Evolutionary conservation across 225 moss, liverwort and hornwort genomes (phyloP), one percentile per base, ranked within the genome.

Genomic region (Asterella californica): DNA sequence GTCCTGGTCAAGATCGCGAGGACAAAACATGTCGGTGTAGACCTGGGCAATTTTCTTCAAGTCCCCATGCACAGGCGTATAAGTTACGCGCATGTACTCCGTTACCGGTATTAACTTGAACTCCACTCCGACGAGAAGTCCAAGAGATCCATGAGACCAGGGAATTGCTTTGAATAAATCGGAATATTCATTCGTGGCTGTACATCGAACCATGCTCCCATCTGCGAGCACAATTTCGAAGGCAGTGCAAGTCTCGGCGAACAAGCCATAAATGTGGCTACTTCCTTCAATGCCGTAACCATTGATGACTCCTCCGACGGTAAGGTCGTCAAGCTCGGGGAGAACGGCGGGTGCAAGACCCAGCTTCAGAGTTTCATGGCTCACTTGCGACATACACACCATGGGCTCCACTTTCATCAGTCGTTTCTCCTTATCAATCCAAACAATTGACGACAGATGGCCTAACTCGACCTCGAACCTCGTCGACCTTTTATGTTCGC

Each of bases 221-320:
- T 91, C 86, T 5, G n/a, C 82, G 36, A 91, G 66, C 17, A 91
- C 89, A 81, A 91, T 64, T 78, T 91, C 91, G 27, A 86, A 89
- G 10, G 91, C 91, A 18, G 86, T 86, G 89, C 91, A 91, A 6
- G 91, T 89, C 84, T 91, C 91, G 5, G 91, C 87, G 42, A 91
- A 91, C 19, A 91, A 68, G 25, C 91, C 91, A 57, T 87, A 79
- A 25, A 91, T 88, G 59, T 91, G 91, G 74, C 91, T 91, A 77
- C 91, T 91, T 25, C 91, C 91, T 59, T 91, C 91, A 32, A 91
- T 88, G 50, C 91, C 91, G 49, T 91, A 91, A 14, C 91, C 91
- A 61, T 89, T 91, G 72, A 89, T 81, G n/a, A 91, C 89, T 0
- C 91, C 91, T 62, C 91, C 91, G 0, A 91, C 77, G 1, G 91